Conservation (phyloP, 768 basidiomycete species). For the Amanita rubescens region DNA sequence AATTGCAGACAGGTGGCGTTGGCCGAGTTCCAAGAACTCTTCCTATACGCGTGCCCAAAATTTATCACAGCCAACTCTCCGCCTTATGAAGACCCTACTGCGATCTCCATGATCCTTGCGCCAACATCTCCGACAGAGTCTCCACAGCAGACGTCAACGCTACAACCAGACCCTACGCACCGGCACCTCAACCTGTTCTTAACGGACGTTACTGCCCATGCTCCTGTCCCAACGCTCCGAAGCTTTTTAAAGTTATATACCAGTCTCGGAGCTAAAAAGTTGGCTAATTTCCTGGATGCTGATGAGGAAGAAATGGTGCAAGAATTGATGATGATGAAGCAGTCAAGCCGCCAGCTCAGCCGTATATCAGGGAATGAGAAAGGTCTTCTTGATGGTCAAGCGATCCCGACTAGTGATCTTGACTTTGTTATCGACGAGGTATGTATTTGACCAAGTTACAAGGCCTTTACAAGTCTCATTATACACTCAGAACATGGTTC, state of each 20-base stretch:
- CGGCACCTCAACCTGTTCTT: constrained; percentile 85
- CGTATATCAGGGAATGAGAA: constrained; percentile 51
- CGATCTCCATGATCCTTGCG: constrained; percentile 43
- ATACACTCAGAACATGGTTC: constrained; percentile 78
- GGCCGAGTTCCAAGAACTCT: constrained; percentile 85
- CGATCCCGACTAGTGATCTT: constrained; percentile 85
- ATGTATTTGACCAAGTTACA: constrained; percentile 20
- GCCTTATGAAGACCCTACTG: constrained; percentile 76
- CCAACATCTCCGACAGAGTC: constrained; percentile 31
- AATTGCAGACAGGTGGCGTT: constrained; percentile 57
- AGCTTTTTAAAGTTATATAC: constrained; percentile 96
- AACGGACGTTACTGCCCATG: constrained; percentile 66
- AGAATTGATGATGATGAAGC: constrained; percentile 96
- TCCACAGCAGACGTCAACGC: constrained; percentile 21
- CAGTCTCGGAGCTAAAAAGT: constrained; percentile 83
- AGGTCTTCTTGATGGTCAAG: constrained; percentile 76
- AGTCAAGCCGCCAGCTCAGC: constrained; percentile 70
- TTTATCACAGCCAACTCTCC: constrained; percentile 95
- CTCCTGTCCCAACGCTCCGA: constrained; percentile 76
- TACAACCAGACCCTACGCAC: constrained; percentile 62
- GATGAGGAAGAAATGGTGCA: constrained; percentile 94
- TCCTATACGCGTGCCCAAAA: constrained; percentile 91
- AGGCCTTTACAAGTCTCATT: not conserved
- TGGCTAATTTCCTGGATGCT: constrained; percentile 85
- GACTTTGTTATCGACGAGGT: constrained; percentile 96